Evolutionary conservation across 148 eudicot species (phyloP).

Genomic region (Rheum nobile): DNA sequence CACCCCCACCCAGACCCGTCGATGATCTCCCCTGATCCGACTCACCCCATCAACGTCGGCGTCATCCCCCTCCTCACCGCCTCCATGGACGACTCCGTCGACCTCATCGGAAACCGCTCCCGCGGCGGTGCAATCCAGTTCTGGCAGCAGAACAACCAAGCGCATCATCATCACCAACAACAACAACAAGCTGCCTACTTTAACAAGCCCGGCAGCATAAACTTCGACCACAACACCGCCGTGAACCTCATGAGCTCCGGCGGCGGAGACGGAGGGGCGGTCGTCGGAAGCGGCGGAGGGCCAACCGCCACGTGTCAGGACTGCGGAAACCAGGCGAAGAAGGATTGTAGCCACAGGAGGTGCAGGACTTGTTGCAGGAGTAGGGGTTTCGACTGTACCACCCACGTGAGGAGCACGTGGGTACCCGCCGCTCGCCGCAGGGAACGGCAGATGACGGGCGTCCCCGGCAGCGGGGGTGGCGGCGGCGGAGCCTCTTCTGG

Average conservation of each 20-base stretch:
- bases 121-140: constrained; percentile 27
- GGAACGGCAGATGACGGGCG: constrained; percentile 36
- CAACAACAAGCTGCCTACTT: constrained; percentile 13
- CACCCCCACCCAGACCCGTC: constrained; percentile 13
- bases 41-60: constrained; percentile 37
- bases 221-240: constrained; percentile 16
- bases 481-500: constrained; percentile 50
- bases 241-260: constrained; percentile 14
- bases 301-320: constrained; percentile 52
- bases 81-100: constrained; percentile 13
- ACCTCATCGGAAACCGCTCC: constrained; percentile 9
- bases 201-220: constrained; percentile 20
- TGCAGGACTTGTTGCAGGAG: constrained; percentile 92
- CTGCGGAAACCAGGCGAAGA: constrained; percentile 91
- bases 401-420: constrained; percentile 98
- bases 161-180: constrained; percentile 9
- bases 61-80: constrained; percentile 64
- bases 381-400: constrained; percentile 75
- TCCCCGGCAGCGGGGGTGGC: constrained; percentile 17
- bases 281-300: constrained; percentile 11
- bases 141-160: constrained; percentile 31
- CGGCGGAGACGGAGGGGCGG: constrained; percentile 10
- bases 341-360: constrained; percentile 73
- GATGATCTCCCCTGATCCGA: constrained; percentile 18
- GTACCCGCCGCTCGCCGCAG: constrained; percentile 79